Evolutionary conservation across 2,329 filamentous ascomycete genomes (phyloP), one percentile per base, ranked within the genome.

Genomic region (Nannizziopsis arthrosporioides): DNA sequence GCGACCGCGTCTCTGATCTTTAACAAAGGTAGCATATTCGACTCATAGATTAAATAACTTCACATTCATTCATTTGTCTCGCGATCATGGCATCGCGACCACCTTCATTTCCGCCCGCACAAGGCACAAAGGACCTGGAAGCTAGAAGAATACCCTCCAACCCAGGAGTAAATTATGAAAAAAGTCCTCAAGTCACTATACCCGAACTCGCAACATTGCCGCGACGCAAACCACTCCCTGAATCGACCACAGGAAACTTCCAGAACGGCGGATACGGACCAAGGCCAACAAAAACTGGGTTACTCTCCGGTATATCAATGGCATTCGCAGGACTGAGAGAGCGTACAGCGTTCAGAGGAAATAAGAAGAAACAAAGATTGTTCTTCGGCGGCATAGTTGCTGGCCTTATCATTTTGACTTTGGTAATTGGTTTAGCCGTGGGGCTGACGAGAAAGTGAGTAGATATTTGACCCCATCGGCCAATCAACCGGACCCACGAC

Each of bases 371-470:
- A 15, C 39, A 47, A 19, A 36, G 36, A 14, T n/a, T 53, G 10
- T 51, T 54, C 27, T 14, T 53, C 2, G 27, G 50, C 27, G 53
- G 37, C 11, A 45, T 51, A 12, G 42, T 51, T 10, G 54, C 40
- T 2, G 19, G 36, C 8, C 22, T 57, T 19, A 37, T 60, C 18
- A 43, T 66, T 5, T 52, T 66, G n/a, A 55, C 52, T 2, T 48
- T 67, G 27, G 59, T 63, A 3, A 57, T 67, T 36, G 63, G 62
- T 4, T 51, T 68, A 27, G 58, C 60, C 10, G 60, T 62, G 32
- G 63, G 65, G 5, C 49, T 67, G 15, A 59, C 59, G 3, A 45
- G 49, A 45, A 58, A 51, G 34, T 27, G 47, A 50, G 56, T 51
- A 36, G 39, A 42, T 37, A 18, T 35, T 9, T 10, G n/a, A 9